These are phyloP conservation scores for Crucihimalaya himalaica DNA, from an alignment of 345 rosid species.

Conservation along the genomic window DNA sequence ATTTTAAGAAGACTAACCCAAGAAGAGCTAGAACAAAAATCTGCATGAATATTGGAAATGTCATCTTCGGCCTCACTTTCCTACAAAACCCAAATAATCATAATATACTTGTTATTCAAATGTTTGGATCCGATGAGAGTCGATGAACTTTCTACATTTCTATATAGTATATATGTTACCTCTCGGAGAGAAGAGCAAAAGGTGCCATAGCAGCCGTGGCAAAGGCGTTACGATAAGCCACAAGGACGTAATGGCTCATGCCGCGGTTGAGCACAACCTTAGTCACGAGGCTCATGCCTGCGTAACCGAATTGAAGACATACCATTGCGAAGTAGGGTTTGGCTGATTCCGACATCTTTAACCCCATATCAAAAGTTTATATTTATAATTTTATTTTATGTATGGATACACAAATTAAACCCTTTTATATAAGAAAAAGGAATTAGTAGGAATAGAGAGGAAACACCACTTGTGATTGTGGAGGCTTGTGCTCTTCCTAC, in stretches of 20 bases:
- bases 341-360: conserved; percentile 52
- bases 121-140: background rate
- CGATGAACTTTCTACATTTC: background rate
- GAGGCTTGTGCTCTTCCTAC: conserved; percentile 27
- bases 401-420: background rate
- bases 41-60: conserved; percentile 75
- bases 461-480: conserved; percentile 18
- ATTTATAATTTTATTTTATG: background rate
- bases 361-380: conserved; percentile 43
- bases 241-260: conserved; percentile 76
- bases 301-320: conserved; percentile 87
- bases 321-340: conserved; percentile 92
- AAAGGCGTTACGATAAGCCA: conserved; percentile 77
- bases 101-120: background rate
- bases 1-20: conserved; percentile 54
- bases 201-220: conserved; percentile 68
- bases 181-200: conserved; percentile 67
- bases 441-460: conserved; percentile 11
- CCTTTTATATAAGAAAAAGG: background rate
- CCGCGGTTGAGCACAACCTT: conserved; percentile 85
- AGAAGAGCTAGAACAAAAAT: conserved; percentile 78
- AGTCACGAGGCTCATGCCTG: conserved; percentile 86
- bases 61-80: conserved; percentile 74
- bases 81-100: conserved; percentile 40
- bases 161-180: conserved; percentile 45